These are phyloP conservation scores for Elymus sibiricus DNA, from an alignment of 176 grass and related monocot species.

Conservation along the genomic window DNA sequence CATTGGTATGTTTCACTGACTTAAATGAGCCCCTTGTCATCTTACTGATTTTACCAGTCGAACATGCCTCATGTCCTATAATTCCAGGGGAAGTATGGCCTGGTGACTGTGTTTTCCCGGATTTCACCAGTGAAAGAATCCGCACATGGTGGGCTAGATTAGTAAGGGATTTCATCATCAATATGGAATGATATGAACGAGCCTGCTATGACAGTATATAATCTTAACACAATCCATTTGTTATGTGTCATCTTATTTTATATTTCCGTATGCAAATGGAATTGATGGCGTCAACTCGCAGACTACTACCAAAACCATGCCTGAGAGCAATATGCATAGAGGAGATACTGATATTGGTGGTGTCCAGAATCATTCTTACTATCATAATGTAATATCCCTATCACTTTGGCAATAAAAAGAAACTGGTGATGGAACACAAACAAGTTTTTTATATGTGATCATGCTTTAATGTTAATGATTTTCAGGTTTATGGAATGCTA, in stretches of 20 bases:
- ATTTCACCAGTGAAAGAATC: conserved; percentile 72
- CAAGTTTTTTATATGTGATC: neutral
- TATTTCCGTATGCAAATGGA: conserved; percentile 16
- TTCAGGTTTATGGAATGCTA: conserved; percentile 93
- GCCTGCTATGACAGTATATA: conserved; percentile 69
- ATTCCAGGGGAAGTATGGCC: conserved; percentile 86
- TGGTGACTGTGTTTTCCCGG: conserved; percentile 93
- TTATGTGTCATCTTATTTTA: neutral
- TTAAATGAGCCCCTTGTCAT: neutral
- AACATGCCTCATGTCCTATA: conserved; percentile 5
- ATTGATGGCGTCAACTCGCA: conserved; percentile 33
- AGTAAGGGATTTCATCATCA: conserved; percentile 73
- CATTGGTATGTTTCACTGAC: conserved; percentile 49
- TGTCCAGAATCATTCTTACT: conserved; percentile 77
- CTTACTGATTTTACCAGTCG: neutral
- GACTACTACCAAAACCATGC: conserved; percentile 96
- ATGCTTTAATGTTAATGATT: neutral
- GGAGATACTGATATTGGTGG: conserved; percentile 78
- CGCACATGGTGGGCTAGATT: conserved; percentile 82
- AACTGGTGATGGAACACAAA: neutral
- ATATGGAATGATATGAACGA: conserved; percentile 99
- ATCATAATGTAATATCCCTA: conserved; percentile 74
- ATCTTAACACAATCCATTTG: conserved; percentile 1
- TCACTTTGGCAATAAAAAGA: conserved; percentile 14
- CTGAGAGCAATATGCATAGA: conserved; percentile 77